Percentiles rank a stretch among this genome's conserved stretches.
Evolutionary conservation across 2,329 filamentous ascomycete genomes (phyloP).

Genomic region (Dendryphion nanum): DNA sequence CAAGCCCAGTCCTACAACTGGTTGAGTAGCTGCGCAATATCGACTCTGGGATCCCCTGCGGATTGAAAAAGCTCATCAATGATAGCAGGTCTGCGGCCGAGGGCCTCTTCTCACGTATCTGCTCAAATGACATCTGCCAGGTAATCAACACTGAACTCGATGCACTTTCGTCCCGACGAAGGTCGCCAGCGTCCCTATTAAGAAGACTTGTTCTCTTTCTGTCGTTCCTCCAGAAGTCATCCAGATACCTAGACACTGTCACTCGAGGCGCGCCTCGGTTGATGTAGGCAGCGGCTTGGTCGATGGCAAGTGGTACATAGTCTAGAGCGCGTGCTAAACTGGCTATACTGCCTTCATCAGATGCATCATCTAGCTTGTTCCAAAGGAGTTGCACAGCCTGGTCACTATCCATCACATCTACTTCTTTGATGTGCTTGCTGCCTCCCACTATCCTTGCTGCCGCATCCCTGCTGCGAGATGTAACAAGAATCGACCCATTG

Average conservation of each 20-base stretch:
- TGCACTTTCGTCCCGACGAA: neutral
- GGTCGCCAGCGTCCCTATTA: neutral
- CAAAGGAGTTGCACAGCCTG: slow-evolving; percentile 1
- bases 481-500: slow-evolving; percentile 5
- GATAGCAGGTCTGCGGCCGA: neutral
- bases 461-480: slow-evolving; percentile 1
- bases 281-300: slow-evolving; percentile 31
- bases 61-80: slow-evolving; percentile 1
- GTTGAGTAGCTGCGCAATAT: neutral
- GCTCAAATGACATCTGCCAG: slow-evolving; percentile 1
- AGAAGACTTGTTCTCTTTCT: neutral
- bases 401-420: slow-evolving; percentile 1
- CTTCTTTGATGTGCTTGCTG: slow-evolving; percentile 1
- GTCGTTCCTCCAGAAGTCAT: slow-evolving; percentile 15
- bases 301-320: slow-evolving; percentile 28
- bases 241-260: slow-evolving; percentile 32
- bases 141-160: neutral
- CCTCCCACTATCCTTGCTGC: slow-evolving; percentile 3
- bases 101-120: neutral
- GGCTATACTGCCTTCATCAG: neutral
- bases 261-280: slow-evolving; percentile 4
- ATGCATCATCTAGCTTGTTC: neutral
- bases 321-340: slow-evolving; percentile 18
- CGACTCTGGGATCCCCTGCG: slow-evolving; percentile 13
- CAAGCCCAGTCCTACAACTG: neutral